These are phyloP conservation scores for Tricholoma hemisulphureum DNA, from an alignment of 768 basidiomycete genomes.

Conservation along the genomic window DNA sequence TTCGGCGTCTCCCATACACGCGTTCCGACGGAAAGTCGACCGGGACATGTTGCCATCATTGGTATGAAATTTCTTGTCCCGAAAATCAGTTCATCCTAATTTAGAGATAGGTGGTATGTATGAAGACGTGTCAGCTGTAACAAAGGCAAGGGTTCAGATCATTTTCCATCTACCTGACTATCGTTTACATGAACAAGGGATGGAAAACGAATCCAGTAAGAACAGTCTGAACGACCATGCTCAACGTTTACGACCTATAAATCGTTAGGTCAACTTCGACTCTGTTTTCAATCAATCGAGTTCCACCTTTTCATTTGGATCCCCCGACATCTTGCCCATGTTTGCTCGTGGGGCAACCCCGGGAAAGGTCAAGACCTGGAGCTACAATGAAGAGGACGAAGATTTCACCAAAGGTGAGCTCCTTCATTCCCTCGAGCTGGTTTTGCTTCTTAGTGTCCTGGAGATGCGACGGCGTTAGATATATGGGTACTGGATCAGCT, in stretches of 20 bases:
- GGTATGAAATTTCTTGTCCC: slow-evolving; percentile 37
- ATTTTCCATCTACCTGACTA: background rate
- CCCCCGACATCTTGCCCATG: slow-evolving; percentile 88
- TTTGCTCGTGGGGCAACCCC: slow-evolving; percentile 72
- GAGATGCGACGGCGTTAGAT: slow-evolving; percentile 77
- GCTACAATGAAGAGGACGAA: slow-evolving; percentile 73
- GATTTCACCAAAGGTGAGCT: slow-evolving; percentile 79
- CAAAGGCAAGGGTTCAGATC: slow-evolving; percentile 51
- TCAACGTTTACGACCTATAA: slow-evolving; percentile 13
- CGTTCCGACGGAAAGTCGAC: slow-evolving; percentile 85
- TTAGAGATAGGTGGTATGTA: slow-evolving; percentile 72
- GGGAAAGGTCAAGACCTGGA: slow-evolving; percentile 72
- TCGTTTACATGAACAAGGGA: slow-evolving; percentile 44
- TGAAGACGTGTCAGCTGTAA: slow-evolving; percentile 86
- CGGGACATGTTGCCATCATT: slow-evolving; percentile 87
- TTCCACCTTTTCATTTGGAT: slow-evolving; percentile 79
- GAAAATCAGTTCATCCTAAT: background rate
- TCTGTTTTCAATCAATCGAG: slow-evolving; percentile 84
- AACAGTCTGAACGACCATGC: slow-evolving; percentile 1
- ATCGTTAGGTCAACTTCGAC: slow-evolving; percentile 70
- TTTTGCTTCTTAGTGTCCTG: background rate
- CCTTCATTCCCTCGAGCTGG: too few relatives aligned
- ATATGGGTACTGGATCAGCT: slow-evolving; percentile 77
- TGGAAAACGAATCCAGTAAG: slow-evolving; percentile 84
- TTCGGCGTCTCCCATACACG: slow-evolving; percentile 85